Base-by-base conservation (phyloP, 1,284 basidiomycete species). In the Trametes hirsuta region DNA sequence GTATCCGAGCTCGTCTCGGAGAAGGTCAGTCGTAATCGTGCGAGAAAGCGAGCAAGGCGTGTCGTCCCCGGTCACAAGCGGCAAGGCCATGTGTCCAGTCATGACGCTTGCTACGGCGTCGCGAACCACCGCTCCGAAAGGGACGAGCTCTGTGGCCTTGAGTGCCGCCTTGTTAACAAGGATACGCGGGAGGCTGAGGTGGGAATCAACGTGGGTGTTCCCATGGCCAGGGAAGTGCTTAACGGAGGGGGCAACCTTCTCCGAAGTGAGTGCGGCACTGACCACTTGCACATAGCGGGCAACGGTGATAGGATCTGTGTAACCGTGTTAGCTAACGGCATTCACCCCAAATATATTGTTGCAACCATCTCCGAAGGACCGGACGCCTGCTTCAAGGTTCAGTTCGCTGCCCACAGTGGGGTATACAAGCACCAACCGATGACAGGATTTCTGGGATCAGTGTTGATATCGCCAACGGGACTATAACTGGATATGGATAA, bases 221-320 rank as follows among this genome's bases (percentile, higher is more conserved):
- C 88, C 88, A 61, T 90, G 88, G 0, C 88, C 88, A 0, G 87
- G 88, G 67, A 90, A 90, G 67, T 90, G 88, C 67, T 90, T 90
- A 2, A 81, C 80, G 30, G 78, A 84, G 0, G 88, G 79, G 2
- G 87, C 86, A 10, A 90, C 72, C 0, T 79, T 81, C 0, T 76
- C 74, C 4, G 76, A 69, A 0, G 76, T 74, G 18, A 87, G 75
- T 1, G 85, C 87, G 1, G 68, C 67, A 45, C 77, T 75, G 12
- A 83, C 84, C 0, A 83, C 82, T 1, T 65, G 62, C 0, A 79
- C 82, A 59, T 80, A 86, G 44, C 70, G 66, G 0, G 79, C 76
- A 1, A 88, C 88, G 47, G 79, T 68, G 10, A 67, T 58, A 0
- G 87, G 82, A 72, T 86, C 88, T 88, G 57, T 49, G 34, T 12